Conservation (phyloP, 31 red algal genomes). For the Odonthalia washingtoniensis region DNA sequence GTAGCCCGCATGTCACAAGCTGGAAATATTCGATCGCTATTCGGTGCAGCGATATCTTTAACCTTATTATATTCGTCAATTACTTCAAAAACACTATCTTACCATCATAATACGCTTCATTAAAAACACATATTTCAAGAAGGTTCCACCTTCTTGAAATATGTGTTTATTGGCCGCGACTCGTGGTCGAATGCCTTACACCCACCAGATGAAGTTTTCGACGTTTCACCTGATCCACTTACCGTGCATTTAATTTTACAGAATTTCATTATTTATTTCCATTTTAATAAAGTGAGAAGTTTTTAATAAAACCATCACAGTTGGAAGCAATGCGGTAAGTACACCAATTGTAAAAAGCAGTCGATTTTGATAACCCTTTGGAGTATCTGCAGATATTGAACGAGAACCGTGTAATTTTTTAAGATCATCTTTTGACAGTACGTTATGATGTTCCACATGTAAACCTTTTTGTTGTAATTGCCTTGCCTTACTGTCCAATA, state of each 20-base stretch:
- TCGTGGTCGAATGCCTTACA: too few species aligned
- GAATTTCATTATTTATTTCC: too few species aligned
- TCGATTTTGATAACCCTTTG: neutral
- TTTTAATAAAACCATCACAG: neutral
- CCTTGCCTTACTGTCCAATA: neutral
- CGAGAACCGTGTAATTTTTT: neutral
- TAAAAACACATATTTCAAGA: neutral
- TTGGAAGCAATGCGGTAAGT: neutral
- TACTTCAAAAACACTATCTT: neutral
- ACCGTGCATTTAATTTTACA: too few species aligned
- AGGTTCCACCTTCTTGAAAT: too few species aligned
- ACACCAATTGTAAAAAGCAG: neutral
- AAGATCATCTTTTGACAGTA: neutral
- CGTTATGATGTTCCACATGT: neutral
- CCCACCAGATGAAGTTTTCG: too few species aligned
- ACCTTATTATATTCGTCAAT: neutral
- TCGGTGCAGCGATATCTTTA: neutral
- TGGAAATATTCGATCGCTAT: neutral
- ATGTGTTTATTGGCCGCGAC: too few species aligned
- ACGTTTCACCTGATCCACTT: too few species aligned
- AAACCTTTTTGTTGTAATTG: neutral
- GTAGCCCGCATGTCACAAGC: neutral
- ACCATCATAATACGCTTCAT: neutral
- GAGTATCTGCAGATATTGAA: neutral
- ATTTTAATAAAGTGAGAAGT: too few species aligned